Evolutionary conservation across 2,329 filamentous ascomycete species (phyloP).

Genomic region (Colletotrichum sp.): DNA sequence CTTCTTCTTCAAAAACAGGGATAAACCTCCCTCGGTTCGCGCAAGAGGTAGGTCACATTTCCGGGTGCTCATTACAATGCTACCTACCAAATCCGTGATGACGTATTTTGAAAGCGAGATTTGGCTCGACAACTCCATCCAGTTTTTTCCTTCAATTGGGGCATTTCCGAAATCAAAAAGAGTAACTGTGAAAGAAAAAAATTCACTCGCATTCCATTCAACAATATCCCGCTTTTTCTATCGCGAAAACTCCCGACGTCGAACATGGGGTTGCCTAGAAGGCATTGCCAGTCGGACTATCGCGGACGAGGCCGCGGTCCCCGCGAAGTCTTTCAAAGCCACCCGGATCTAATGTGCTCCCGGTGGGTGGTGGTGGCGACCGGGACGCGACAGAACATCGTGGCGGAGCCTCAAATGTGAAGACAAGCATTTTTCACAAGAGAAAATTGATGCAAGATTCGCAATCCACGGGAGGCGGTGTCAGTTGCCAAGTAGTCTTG

Average conservation of each 20-base stretch:
- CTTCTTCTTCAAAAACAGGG: not conserved
- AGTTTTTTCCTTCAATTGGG: not conserved
- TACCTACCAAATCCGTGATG: slow-evolving; percentile 6
- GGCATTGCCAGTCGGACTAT: not conserved
- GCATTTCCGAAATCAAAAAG: not conserved
- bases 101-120: slow-evolving; percentile 1
- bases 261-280: not conserved
- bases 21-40: not conserved
- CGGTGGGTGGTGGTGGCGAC: not conserved
- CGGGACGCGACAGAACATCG: not conserved
- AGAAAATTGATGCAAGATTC: not conserved
- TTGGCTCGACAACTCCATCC: not conserved
- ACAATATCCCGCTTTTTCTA: not conserved
- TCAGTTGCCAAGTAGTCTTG: not conserved
- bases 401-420: not conserved
- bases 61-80: not conserved
- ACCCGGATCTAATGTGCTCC: slow-evolving; percentile 3
- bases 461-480: not conserved
- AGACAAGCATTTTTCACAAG: not conserved
- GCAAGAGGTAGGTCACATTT: slow-evolving; percentile 10
- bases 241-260: slow-evolving; percentile 6
- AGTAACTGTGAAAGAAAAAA: not conserved
- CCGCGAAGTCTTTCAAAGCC: not conserved
- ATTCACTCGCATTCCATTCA: not conserved
- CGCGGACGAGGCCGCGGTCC: not conserved